Percentiles rank a stretch among this genome's conserved stretches.
Conservation (phyloP, 306 rosid genomes). For the Alnus rubra region DNA sequence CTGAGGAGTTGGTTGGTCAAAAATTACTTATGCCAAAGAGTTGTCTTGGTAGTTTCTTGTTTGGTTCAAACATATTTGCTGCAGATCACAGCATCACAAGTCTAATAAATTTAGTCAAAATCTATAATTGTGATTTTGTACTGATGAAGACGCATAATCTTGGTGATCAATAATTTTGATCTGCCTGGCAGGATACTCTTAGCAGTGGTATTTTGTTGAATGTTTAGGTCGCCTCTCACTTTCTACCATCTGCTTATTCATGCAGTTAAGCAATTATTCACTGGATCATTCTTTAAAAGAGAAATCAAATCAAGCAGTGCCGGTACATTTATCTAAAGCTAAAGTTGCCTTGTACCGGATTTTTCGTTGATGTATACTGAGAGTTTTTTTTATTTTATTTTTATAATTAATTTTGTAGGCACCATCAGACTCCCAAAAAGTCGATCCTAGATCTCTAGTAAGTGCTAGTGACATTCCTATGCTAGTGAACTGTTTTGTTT, state of each 20-base stretch:
- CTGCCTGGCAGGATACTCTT: no score
- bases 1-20: not conserved
- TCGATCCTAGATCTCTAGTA: slow-evolving; percentile 60
- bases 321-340: slow-evolving; percentile 10
- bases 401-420: slow-evolving; percentile 42
- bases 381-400: slow-evolving; percentile 14
- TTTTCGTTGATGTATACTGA: not conserved
- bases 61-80: not conserved
- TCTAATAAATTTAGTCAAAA: not conserved
- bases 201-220: not conserved
- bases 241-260: not conserved
- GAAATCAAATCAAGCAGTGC: not conserved
- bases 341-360: slow-evolving; percentile 4
- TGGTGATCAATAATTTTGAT: no score
- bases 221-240: not conserved
- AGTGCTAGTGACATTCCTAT: not conserved
- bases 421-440: slow-evolving; percentile 25
- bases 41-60: not conserved
- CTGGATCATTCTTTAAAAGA: not conserved
- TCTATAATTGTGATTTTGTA: not conserved
- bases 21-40: not conserved
- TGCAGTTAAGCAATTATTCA: slow-evolving; percentile 11
- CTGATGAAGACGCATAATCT: not conserved
- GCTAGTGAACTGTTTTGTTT: not conserved
- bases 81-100: not conserved